Evolutionary conservation across 768 basidiomycete species (phyloP), one percentile per base, ranked within the genome.

Genomic region (Termitomyces bulborhizus): DNA sequence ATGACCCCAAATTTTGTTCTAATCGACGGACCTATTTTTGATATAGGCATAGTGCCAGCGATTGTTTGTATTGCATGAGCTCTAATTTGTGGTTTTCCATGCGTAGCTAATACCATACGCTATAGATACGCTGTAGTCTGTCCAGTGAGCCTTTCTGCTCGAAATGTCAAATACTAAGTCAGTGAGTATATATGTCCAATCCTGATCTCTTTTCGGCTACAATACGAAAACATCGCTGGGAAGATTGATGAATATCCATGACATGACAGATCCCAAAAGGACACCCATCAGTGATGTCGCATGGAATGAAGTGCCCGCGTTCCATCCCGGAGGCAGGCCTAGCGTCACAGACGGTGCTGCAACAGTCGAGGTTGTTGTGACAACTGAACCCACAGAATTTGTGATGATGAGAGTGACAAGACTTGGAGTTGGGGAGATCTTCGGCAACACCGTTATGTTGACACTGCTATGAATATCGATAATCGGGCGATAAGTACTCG

Each of bases 401-500:
- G 89, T 90, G 36, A 80, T 55, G 27, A 81, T 67, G 44, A 86
- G 64, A 3, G 88, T 90, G 26, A 73, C 70, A 15, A 81, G 64
- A 6, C 77, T 76, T 2, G 80, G 77, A 6, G 72, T 59, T 4
- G 81, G 79, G 34, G 73, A 71, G 27, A 89, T 75, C 18, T 71
- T 72, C 15, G 88, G 86, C 11, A 92, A 68, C 6, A 76, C 81
- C 1, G 85, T 78, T 29, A 69, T 72, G 58, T 79, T 83, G 43
- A 70, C 64, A 6, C 54, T 47, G 42, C 67, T 67, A 57, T 72
- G 58, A 58, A 69, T 56, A 18, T 71, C 79, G 47, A 86, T 68
- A 27, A 88, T 71, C 0, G 89, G 76, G 36, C 68, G 73, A 63
- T 92, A 92, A 3, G 88, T 89, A 66, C 81, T 84, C 0, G 83